Base-by-base conservation (phyloP, 2,329 filamentous ascomycete species). In the Colletotrichum abscissum region DNA sequence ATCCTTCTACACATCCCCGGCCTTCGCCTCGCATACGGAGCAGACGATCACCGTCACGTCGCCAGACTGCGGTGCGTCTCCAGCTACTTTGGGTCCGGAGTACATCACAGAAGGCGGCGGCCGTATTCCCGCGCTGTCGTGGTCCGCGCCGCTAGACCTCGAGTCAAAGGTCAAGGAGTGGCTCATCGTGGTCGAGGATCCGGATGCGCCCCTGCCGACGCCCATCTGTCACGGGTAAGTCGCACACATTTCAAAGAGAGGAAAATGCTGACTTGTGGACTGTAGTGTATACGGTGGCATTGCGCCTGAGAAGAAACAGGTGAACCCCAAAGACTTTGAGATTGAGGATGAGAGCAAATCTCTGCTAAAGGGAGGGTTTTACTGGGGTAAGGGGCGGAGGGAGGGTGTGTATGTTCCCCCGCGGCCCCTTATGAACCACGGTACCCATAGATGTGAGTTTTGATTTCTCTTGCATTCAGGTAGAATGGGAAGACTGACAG, bases 351-450 rank as follows among this genome's bases (percentile, higher is more conserved):
- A 76, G 19, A 67, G 59, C 33, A 79, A 77, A 46, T 80, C 78
- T 1, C 74, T 77, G 2, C 75, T 87, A 28, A 81, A 80, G 56
- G 85, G 86, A 0, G 86, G 86, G 0, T 89, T 89, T 72, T 80
- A 83, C 67, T 87, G 86, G 59, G 87, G 86, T 2, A 78, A 81
- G 72, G 88, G 84, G 28, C 77, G 81, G 5, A 78, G 81, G 3
- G 82, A 82, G 0, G 79, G 38, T 4, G 76, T 87, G 0, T 89
- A 88, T 73, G 80, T 84, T 4, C 80, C 84, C 0, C 87, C 88
- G 1, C 78, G 82, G 14, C 86, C 87, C 22, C 78, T 88, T 42
- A 76, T 87, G 65, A 88, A 88, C 30, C 85, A 89, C 75, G 88
- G 88, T 0, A 81, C 82, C 26, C 87, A 90, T 78, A 81, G 88